Evolutionary conservation across 2,329 filamentous ascomycete genomes (phyloP).

Genomic region (Bimuria novae-zelandiae): DNA sequence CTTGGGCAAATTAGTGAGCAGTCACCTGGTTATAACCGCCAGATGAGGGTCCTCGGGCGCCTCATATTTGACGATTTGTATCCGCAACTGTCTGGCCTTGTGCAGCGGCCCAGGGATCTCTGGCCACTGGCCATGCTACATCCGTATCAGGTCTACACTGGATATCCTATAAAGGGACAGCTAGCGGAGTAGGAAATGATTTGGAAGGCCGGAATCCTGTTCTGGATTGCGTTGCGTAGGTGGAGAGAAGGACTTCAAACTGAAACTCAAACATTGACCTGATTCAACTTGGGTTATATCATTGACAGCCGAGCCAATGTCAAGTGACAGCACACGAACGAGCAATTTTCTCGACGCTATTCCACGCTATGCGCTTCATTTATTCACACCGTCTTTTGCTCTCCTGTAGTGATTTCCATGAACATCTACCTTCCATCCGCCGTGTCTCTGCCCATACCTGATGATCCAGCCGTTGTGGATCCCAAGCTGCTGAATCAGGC

Average conservation of each 20-base stretch:
- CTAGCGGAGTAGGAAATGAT: constrained; percentile 7
- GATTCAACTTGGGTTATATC: no score
- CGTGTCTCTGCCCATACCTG: no score
- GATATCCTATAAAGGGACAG: not conserved
- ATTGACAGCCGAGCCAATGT: no score
- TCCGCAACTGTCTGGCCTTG: constrained; percentile 2
- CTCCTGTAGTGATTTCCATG: no score
- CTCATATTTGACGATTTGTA: constrained; percentile 14
- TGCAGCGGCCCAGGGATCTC: constrained; percentile 4
- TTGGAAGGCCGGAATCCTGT: constrained; percentile 6
- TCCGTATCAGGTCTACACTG: constrained; percentile 12
- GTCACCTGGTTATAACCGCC: constrained; percentile 5
- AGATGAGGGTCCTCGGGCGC: constrained; percentile 10
- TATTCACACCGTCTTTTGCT: no score
- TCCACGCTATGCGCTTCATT: no score
- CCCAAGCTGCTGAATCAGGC: no score
- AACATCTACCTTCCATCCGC: no score
- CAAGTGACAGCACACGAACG: no score
- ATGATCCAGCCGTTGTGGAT: no score
- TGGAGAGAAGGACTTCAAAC: not conserved
- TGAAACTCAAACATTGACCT: no score
- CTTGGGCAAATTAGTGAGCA: not conserved
- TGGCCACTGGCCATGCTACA: constrained; percentile 8
- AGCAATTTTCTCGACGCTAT: no score
- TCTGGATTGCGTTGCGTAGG: not conserved